Conservation (phyloP, 495 filamentous ascomycete genomes). For the Aspergillus haitiensis region DNA sequence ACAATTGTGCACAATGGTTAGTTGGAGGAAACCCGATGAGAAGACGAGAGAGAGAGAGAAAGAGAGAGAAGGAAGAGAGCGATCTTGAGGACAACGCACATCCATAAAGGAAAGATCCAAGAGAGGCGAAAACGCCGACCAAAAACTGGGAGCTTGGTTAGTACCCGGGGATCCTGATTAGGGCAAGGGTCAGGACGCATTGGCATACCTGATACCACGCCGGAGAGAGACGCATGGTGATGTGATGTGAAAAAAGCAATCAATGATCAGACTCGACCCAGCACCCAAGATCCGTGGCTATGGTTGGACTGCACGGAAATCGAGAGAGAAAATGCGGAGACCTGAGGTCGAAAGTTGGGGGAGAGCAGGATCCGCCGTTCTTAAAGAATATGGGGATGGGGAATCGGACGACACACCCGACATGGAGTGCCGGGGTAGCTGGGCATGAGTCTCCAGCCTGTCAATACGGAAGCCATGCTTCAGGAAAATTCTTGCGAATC, state of each 20-base stretch:
- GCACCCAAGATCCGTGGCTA: neutral
- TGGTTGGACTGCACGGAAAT: constrained; percentile 7
- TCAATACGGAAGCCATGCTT: neutral
- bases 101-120: constrained; percentile 61
- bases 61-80: constrained; percentile 23
- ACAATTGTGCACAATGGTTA: constrained; percentile 13
- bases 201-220: constrained; percentile 55
- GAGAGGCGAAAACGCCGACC: constrained; percentile 61
- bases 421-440: constrained; percentile 8
- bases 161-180: constrained; percentile 14
- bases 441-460: neutral
- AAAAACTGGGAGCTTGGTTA: constrained; percentile 48
- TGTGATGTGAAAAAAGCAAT: neutral
- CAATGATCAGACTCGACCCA: neutral
- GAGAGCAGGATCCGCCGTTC: constrained; percentile 21
- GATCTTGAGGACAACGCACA: constrained; percentile 31
- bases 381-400: constrained; percentile 29
- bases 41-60: no score
- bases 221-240: constrained; percentile 54
- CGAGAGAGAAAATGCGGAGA: constrained; percentile 22
- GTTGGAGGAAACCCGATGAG: neutral
- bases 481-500: constrained; percentile 8
- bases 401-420: constrained; percentile 19
- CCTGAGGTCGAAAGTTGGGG: constrained; percentile 13
- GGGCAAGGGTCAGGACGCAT: neutral